Base-by-base conservation (phyloP, 306 rosid genomes). In the Acacia crassicarpa region DNA sequence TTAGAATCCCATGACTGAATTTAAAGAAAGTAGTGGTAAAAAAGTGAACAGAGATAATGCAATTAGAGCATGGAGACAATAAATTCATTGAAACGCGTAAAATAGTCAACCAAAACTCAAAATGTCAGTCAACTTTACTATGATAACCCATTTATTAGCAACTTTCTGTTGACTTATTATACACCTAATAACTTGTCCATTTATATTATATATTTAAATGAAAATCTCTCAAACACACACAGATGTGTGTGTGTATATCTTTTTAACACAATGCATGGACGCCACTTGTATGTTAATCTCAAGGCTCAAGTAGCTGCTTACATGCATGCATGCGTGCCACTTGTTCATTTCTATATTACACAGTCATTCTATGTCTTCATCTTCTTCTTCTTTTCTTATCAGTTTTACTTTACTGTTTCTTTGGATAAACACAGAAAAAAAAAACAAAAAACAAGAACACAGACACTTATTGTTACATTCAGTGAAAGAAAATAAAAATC, bases 251-350 rank as follows among this genome's bases (percentile, higher is more conserved):
- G 2, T 3, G n/a, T 46, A 6, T 6, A 1, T 84, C 40, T 5
- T 35, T 35, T 35, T 35, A 79, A 32, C 19, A 41, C 19, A 84
- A 82, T 85, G 86, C 90, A 87, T 87, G 85, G 43, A 73, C 8
- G 85, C 74, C 90, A 85, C 86, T 46, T 87, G 90, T 85, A 2
- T 9, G 5, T 20, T 72, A 76, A 48, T 56, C 27, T 44, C 32
- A 49, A 82, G 49, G 70, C 82, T n/a, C 32, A n/a, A 75, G 75
- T 49, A 63, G 45, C 45, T 12, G 11, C 8, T 19, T 76, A 53
- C 85, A 75, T 79, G 87, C 88, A 79, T 59, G 97, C 97, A 92
- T 92, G 97, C 79, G 6, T 82, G 97, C 92, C 97, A 91, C 91
- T 83, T 93, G 97, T 89, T 58, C 56, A 17, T 0, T 62, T 80